phyloP scores from a whole-genome alignment of 192 early-diverging fungal species.

The Spizellomyces punctatus region DNA sequence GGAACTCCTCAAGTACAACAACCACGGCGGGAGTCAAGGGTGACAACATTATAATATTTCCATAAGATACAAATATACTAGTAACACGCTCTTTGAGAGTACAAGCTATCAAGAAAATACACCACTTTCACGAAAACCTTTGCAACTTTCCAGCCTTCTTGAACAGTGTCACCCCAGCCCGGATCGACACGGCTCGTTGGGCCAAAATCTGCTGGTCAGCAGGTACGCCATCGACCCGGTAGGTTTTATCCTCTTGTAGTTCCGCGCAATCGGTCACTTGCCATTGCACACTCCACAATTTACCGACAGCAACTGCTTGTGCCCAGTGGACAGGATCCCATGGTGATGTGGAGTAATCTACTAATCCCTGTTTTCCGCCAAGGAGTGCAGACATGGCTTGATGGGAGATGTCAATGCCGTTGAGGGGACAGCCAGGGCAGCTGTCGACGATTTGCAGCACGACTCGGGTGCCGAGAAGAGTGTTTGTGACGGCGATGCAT shows the following conservation, averaged over 20 bases:
- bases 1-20: no score
- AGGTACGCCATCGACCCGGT: conserved; percentile 8
- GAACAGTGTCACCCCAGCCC: no score
- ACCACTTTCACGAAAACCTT: no score
- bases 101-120: no score
- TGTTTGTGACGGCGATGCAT: conserved; percentile 6
- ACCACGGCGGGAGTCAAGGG: no score
- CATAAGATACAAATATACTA: no score
- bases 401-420: conserved; percentile 31
- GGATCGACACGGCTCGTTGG: not conserved
- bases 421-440: conserved; percentile 25
- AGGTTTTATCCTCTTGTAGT: conserved; percentile 6
- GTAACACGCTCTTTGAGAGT: no score
- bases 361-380: conserved; percentile 7
- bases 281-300: conserved; percentile 10
- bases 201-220: conserved; percentile 6
- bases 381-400: conserved; percentile 20
- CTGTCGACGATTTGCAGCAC: conserved; percentile 30
- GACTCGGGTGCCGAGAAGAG: not conserved
- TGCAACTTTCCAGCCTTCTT: no score
- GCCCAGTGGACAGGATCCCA: conserved; percentile 11
- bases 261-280: conserved; percentile 8
- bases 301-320: conserved; percentile 6
- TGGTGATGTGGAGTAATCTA: not conserved
- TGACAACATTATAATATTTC: no score